A percentile compares a stretch with the other conserved stretches of the same genome.
Evolutionary conservation across 108 stramenopile species (phyloP).

Genomic region (Aurantiochytrium sp.): DNA sequence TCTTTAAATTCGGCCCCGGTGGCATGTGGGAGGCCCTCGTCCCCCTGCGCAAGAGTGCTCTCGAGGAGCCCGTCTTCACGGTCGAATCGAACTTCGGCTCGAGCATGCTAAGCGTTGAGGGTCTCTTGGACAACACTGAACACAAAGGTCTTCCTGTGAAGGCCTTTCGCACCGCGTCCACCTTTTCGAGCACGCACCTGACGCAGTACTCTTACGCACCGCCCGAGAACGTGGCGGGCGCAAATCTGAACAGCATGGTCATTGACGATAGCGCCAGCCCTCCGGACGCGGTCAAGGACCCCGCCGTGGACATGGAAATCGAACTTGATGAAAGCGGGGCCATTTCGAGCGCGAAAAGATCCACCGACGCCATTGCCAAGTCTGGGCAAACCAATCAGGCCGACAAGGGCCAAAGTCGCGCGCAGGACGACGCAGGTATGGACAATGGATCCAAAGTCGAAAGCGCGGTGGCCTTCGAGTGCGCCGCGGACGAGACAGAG

Average conservation of each 20-base stretch:
- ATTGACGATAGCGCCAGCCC: neutral
- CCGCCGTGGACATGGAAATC: neutral
- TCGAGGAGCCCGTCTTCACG: neutral
- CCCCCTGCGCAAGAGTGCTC: neutral
- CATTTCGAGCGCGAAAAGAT: no score
- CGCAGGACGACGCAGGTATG: neutral
- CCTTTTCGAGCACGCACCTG: neutral
- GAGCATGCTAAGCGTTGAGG: neutral
- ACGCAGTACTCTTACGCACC: slow-evolving; percentile 4
- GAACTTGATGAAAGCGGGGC: neutral
- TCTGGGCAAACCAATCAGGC: no score
- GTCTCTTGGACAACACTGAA: neutral
- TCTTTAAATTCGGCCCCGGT: neutral
- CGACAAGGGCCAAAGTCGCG: neutral
- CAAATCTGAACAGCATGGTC: neutral
- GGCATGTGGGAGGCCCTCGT: slow-evolving; percentile 8
- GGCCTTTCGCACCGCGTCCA: neutral
- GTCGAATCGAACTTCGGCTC: neutral
- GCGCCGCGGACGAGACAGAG: neutral
- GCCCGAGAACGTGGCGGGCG: neutral
- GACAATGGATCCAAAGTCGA: no score
- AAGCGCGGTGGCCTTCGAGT: neutral
- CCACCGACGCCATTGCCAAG: no score
- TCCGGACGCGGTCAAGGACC: neutral
- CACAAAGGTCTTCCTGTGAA: neutral